These are phyloP conservation scores for Diospyros lotus DNA, from an alignment of 148 eudicot genomes.

Conservation along the genomic window DNA sequence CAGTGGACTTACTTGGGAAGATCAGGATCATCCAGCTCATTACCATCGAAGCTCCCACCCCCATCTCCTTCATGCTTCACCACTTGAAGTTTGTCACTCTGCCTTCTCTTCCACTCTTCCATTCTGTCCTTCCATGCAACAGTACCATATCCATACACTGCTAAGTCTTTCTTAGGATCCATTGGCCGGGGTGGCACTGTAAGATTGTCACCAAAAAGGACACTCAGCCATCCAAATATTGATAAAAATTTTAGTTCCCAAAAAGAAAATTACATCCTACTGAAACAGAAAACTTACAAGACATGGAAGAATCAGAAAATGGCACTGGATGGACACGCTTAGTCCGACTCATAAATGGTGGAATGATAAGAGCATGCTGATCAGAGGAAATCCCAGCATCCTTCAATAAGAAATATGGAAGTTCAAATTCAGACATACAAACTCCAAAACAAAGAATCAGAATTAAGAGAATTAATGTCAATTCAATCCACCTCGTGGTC, in stretches of 20 bases:
- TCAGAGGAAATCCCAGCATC: constrained; percentile 64
- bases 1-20: constrained; percentile 52
- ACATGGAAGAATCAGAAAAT: constrained; percentile 51
- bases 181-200: constrained; percentile 66
- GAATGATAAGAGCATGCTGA: constrained; percentile 68
- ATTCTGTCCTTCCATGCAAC: constrained; percentile 79
- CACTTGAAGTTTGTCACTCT: constrained; percentile 58
- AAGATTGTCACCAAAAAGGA: constrained; percentile 3
- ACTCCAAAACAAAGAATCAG: background rate
- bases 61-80: constrained; percentile 60
- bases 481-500: constrained; percentile 50
- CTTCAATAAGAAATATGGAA: constrained; percentile 18
- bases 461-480: background rate
- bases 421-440: background rate
- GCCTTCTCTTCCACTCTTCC: constrained; percentile 76
- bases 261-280: background rate
- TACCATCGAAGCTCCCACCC: constrained; percentile 31
- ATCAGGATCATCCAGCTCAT: constrained; percentile 59
- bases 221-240: background rate
- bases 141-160: constrained; percentile 70
- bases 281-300: constrained; percentile 32
- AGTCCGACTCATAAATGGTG: constrained; percentile 60
- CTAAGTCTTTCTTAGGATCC: constrained; percentile 79
- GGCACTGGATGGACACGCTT: constrained; percentile 57
- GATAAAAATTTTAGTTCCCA: background rate